Percentiles rank a stretch among this genome's conserved stretches.
Evolutionary conservation across 116 monocot genomes (phyloP).

Genomic region (Zostera marina): DNA sequence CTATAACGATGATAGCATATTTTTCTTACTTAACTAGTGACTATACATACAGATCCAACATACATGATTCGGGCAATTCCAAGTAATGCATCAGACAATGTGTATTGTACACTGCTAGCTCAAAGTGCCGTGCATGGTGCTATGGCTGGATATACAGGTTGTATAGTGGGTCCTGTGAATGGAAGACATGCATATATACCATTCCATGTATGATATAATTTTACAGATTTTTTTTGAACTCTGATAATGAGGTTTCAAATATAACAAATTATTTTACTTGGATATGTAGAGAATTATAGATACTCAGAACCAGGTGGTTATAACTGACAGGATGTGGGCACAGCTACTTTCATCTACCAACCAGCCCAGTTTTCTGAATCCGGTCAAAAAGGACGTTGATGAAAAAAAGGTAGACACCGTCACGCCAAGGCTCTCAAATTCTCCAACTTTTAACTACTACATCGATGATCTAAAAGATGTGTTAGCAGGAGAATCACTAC

Average conservation of each 20-base stretch:
- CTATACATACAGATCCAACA: conserved; percentile 26
- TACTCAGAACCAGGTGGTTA: conserved; percentile 29
- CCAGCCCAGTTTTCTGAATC: conserved; percentile 37
- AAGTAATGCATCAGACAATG: conserved; percentile 53
- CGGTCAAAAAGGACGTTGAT: conserved; percentile 16
- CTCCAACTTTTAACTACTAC: too few species aligned
- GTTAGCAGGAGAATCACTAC: too few species aligned
- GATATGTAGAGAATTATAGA: conserved; percentile 28
- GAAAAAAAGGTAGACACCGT: conserved; percentile 9
- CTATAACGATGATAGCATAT: neutral
- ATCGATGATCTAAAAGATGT: too few species aligned
- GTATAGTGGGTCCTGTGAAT: conserved; percentile 51
- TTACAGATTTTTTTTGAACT: too few species aligned
- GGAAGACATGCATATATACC: conserved; percentile 58
- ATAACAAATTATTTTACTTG: neutral
- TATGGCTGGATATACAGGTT: conserved; percentile 79
- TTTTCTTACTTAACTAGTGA: neutral
- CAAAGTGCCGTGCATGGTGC: conserved; percentile 65
- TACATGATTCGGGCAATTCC: conserved; percentile 69
- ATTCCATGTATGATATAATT: conserved; percentile 29
- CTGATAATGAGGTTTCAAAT: neutral
- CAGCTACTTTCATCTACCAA: conserved; percentile 33
- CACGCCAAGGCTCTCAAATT: neutral
- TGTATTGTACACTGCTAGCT: conserved; percentile 56
- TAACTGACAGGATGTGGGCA: conserved; percentile 52